A percentile compares a stretch with the other conserved stretches of the same genome.
Evolutionary conservation across 495 filamentous ascomycete species (phyloP).

Genomic region (Daldinia grandis): DNA sequence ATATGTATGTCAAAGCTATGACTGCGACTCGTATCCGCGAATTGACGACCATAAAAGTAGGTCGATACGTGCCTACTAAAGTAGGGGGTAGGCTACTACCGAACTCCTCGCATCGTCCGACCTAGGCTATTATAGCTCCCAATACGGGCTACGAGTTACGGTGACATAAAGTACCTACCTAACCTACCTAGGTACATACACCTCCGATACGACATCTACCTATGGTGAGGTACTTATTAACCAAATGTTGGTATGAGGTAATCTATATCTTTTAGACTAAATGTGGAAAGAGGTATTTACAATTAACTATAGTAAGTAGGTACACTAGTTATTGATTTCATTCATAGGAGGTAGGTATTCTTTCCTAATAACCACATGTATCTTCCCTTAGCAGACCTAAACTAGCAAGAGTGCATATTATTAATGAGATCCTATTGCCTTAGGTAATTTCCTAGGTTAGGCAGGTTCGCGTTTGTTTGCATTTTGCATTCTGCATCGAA

Average conservation of each 20-base stretch:
- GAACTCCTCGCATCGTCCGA: background rate
- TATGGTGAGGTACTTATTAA: too few relatives aligned
- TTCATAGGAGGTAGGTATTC: too few relatives aligned
- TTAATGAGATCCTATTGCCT: background rate
- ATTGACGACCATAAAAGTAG: background rate
- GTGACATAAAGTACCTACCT: background rate
- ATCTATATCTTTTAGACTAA: background rate
- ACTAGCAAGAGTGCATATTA: background rate
- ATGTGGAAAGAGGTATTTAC: constrained; percentile 1
- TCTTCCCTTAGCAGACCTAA: background rate
- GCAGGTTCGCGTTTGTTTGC: background rate
- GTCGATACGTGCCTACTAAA: background rate
- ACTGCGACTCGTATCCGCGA: background rate
- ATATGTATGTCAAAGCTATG: background rate
- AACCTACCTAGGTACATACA: background rate
- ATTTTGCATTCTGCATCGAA: background rate
- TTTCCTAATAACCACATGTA: background rate
- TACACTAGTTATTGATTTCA: background rate
- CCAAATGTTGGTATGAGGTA: background rate
- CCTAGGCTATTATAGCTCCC: background rate
- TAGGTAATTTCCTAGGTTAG: constrained; percentile 7
- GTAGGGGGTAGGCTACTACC: constrained; percentile 1
- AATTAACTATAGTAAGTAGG: background rate
- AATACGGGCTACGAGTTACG: background rate
- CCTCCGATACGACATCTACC: background rate